Conservation (phyloP, 805 yeast genomes). For the Saturnispora sekii region DNA sequence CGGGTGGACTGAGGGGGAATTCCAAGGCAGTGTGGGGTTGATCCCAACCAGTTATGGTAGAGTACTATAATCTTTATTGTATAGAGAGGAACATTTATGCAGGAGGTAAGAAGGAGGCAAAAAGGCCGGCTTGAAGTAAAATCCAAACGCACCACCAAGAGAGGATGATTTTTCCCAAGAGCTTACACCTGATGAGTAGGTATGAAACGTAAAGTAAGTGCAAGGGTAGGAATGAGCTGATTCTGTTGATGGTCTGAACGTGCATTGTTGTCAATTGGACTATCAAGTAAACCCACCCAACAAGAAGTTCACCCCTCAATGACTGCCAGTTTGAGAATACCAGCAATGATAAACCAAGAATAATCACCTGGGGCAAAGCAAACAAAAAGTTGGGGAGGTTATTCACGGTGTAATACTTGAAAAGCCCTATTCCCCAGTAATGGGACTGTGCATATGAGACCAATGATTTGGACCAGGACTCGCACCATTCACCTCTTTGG, state of each 20-base stretch:
- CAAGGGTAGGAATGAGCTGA: slow-evolving; percentile 68
- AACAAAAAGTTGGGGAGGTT: slow-evolving; percentile 78
- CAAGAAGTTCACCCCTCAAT: slow-evolving; percentile 31
- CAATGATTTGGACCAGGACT: slow-evolving; percentile 43
- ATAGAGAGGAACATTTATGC: slow-evolving; percentile 36
- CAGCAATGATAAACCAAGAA: slow-evolving; percentile 34
- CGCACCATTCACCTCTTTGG: slow-evolving; percentile 72
- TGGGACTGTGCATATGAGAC: slow-evolving; percentile 62
- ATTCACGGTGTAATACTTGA: slow-evolving; percentile 71
- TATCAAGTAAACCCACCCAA: slow-evolving; percentile 36
- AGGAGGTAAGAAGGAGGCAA: slow-evolving; percentile 77
- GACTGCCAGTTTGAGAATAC: slow-evolving; percentile 25
- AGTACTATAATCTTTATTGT: slow-evolving; percentile 7
- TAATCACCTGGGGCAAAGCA: slow-evolving; percentile 55
- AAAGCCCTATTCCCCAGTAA: slow-evolving; percentile 81
- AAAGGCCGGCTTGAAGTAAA: slow-evolving; percentile 56
- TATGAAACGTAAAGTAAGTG: slow-evolving; percentile 60
- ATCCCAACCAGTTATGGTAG: slow-evolving; percentile 73
- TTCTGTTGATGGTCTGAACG: slow-evolving; percentile 76
- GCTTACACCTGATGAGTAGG: slow-evolving; percentile 2
- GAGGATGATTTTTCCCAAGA: slow-evolving; percentile 17
- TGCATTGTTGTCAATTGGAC: slow-evolving; percentile 60
- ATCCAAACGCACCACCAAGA: slow-evolving; percentile 52
- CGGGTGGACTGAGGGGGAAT: slow-evolving; percentile 94
- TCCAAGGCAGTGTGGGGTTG: slow-evolving; percentile 54